These are phyloP conservation scores for Aspergillus funiculosus DNA, from an alignment of 495 filamentous ascomycete genomes.

Conservation along the genomic window DNA sequence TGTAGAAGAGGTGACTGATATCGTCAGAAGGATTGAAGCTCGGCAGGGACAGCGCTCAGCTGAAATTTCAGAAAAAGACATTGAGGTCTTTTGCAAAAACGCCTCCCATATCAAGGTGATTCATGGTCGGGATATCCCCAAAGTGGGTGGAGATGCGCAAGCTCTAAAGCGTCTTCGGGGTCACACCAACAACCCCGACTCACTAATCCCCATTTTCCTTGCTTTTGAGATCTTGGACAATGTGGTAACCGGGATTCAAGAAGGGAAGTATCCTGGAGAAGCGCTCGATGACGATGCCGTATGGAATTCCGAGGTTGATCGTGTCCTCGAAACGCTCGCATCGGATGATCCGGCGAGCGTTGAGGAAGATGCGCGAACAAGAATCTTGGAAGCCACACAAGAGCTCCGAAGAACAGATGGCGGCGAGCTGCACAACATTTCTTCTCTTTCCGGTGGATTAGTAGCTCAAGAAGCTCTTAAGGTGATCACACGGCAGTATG, in stretches of 20 bases:
- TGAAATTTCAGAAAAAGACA: slow-evolving; percentile 62
- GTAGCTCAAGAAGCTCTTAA: slow-evolving; percentile 96
- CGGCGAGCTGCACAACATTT: slow-evolving; percentile 89
- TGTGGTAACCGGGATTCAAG: slow-evolving; percentile 41
- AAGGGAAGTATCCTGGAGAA: slow-evolving; percentile 13
- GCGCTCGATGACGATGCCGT: slow-evolving; percentile 33
- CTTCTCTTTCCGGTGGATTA: slow-evolving; percentile 84
- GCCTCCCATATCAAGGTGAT: slow-evolving; percentile 90
- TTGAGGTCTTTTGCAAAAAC: slow-evolving; percentile 93
- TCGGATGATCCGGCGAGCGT: slow-evolving; percentile 45
- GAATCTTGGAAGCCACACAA: slow-evolving; percentile 48
- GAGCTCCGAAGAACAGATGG: slow-evolving; percentile 73
- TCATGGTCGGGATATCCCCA: slow-evolving; percentile 51
- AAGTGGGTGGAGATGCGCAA: slow-evolving; percentile 32
- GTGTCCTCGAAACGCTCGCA: slow-evolving; percentile 35
- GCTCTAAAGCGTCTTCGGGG: slow-evolving; percentile 32
- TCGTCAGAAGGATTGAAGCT: slow-evolving; percentile 57
- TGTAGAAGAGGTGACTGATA: slow-evolving; percentile 64
- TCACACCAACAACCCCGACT: slow-evolving; percentile 41
- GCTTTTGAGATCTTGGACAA: slow-evolving; percentile 62
- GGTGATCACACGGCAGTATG: slow-evolving; percentile 92
- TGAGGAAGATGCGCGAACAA: slow-evolving; percentile 30
- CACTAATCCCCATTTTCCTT: slow-evolving; percentile 72
- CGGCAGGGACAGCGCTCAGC: slow-evolving; percentile 41
- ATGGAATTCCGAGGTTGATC: slow-evolving; percentile 41